Evolutionary conservation across 2,329 filamentous ascomycete species (phyloP), one percentile per base, ranked within the genome.

Genomic region (Aspergillus udagawae): DNA sequence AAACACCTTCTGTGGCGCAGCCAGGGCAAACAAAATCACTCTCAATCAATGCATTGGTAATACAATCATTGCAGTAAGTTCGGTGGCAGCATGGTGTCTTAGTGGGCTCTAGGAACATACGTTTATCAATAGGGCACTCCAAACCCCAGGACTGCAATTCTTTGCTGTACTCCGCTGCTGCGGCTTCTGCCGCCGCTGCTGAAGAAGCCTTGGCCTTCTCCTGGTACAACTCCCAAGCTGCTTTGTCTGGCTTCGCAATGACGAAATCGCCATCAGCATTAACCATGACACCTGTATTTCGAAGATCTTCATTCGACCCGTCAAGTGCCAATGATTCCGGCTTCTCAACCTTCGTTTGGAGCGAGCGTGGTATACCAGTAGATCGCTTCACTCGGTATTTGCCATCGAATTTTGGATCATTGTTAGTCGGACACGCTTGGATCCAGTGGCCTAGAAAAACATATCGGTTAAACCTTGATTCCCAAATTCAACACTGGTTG

Each of bases 1-100:
- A 82, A 63, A 97, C 91, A 70, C 91, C 91, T 73, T 96, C 92
- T 62, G 88, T 89, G 77, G 90, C 86, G 81, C 94, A 99, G 66
- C 87, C 88, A 63, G 94, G 94, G 77, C 94, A 99, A 76, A 92
- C 83, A 78, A 99, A 92, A 83, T 99, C 94, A 84, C 89, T 94
- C 82, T 97, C 92, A 79, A 97, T 93, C 77, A 99, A 87, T 78
- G 92, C 91, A 85, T 96, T 96, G 75, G 94, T 95, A 79, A 99
- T 97, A 88, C 94, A 99, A 75, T 97, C 92, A 85, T 94, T 94
- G 84, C 94, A 99, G 83, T 96, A 99, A 73, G 92, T 97, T 84
- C 90, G 95, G 80, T 90, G 86, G 83, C 94, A 99, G 85, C 94
- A 99, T 65, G 94, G 93, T 72, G 94, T 97, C 85, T 96, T 96